phyloP scores from a whole-genome alignment of 2,329 filamentous ascomycete species.

The Trichoderma brevicompactum region DNA sequence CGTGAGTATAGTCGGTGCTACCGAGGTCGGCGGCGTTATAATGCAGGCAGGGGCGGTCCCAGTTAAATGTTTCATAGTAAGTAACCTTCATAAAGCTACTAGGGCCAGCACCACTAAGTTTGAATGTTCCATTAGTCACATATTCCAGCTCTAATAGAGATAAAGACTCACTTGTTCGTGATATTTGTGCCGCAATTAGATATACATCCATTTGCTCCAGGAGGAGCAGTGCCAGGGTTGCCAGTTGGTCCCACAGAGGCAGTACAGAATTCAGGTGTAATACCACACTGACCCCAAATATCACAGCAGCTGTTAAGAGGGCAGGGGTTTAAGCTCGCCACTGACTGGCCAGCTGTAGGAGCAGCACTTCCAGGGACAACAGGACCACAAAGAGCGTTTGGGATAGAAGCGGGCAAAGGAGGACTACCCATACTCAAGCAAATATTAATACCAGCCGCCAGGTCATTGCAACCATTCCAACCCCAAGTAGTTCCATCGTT shows the following conservation, averaged over 20 bases:
- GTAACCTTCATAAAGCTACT: slow-evolving; percentile 29
- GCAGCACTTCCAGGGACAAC: slow-evolving; percentile 35
- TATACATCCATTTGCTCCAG: slow-evolving; percentile 13
- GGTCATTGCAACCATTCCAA: slow-evolving; percentile 33
- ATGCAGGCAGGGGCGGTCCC: slow-evolving; percentile 26
- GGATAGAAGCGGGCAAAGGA: slow-evolving; percentile 33
- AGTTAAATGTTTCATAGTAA: slow-evolving; percentile 33
- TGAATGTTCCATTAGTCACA: no score
- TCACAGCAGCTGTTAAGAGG: slow-evolving; percentile 40
- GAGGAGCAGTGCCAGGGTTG: slow-evolving; percentile 13
- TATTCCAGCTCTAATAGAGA: no score
- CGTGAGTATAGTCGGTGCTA: slow-evolving; percentile 31
- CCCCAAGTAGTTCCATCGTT: slow-evolving; percentile 39
- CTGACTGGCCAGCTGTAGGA: slow-evolving; percentile 26
- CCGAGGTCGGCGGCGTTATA: slow-evolving; percentile 28
- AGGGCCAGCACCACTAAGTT: no score
- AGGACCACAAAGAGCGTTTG: slow-evolving; percentile 35
- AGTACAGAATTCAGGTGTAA: slow-evolving; percentile 45
- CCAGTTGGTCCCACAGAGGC: neutral
- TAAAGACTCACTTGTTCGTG: no score
- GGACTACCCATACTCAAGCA: slow-evolving; percentile 35
- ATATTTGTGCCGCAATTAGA: slow-evolving; percentile 37
- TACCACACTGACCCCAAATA: slow-evolving; percentile 48
- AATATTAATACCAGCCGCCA: slow-evolving; percentile 30
- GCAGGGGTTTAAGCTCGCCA: slow-evolving; percentile 37